phyloP scores from a whole-genome alignment of 129 eudicot genomes.

The Ambrosia trifida region DNA sequence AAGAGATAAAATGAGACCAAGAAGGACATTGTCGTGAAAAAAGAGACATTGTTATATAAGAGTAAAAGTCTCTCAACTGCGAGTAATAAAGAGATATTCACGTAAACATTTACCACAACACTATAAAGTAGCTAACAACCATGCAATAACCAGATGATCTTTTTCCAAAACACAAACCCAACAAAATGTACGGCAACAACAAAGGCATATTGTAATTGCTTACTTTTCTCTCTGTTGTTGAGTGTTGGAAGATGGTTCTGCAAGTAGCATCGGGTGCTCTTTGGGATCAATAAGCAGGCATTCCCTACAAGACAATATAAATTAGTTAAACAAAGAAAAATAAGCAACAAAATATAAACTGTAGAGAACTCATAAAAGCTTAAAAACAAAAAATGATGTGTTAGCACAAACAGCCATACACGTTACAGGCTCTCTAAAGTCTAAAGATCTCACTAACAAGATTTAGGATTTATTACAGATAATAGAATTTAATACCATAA shows the following conservation, averaged over 20 bases:
- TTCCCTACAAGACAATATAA: slow-evolving; percentile 53
- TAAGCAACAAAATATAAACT: not conserved
- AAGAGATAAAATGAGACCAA: not conserved
- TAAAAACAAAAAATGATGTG: not conserved
- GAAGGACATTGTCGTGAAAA: not conserved
- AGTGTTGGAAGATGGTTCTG: slow-evolving; percentile 84
- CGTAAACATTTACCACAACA: not conserved
- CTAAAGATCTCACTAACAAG: not conserved
- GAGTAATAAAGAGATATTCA: not conserved
- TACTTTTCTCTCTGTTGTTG: slow-evolving; percentile 98
- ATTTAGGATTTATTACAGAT: not conserved
- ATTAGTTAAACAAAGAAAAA: not conserved
- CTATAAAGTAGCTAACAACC: not conserved
- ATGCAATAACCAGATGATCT: not conserved
- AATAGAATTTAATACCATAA: not conserved
- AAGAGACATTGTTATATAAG: not conserved
- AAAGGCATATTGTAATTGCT: slow-evolving; percentile 32
- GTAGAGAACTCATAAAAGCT: not conserved
- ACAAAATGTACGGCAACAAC: slow-evolving; percentile 7
- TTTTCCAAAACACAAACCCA: not conserved
- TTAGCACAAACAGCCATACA: not conserved
- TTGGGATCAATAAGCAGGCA: slow-evolving; percentile 91
- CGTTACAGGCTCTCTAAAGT: not conserved
- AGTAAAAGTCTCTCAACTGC: not conserved
- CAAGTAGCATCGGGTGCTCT: slow-evolving; percentile 98